Conservation (phyloP, 2,329 filamentous ascomycete genomes). For the Fusarium fracticaudum region DNA sequence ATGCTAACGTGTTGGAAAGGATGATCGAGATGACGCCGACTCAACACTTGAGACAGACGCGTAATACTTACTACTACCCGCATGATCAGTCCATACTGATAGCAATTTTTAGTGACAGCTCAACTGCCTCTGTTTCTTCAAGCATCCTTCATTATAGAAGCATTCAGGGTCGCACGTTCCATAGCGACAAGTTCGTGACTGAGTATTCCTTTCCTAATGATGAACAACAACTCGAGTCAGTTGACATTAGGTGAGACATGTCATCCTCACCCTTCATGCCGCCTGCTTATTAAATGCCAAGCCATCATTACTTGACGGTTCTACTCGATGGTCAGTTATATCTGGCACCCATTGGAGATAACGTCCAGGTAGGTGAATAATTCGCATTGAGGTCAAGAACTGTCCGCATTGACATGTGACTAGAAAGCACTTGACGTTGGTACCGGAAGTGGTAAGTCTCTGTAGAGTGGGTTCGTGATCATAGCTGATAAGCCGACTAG, state of each 20-base stretch:
- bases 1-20: not conserved
- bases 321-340: slow-evolving; percentile 8
- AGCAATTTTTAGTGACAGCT: not conserved
- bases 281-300: too few species aligned
- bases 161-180: slow-evolving; percentile 20
- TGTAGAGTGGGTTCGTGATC: fast-evolving
- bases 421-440: slow-evolving; percentile 16
- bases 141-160: slow-evolving; percentile 23
- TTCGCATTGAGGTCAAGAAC: too few species aligned
- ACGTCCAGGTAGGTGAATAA: not conserved
- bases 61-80: not conserved
- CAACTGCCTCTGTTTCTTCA: slow-evolving; percentile 15
- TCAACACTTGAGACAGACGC: not conserved
- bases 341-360: not conserved
- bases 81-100: not conserved
- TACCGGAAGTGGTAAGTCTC: slow-evolving; percentile 7
- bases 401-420: not conserved
- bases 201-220: slow-evolving; percentile 21
- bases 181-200: slow-evolving; percentile 21
- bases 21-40: not conserved
- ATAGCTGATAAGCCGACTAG: not conserved
- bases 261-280: too few species aligned
- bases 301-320: slow-evolving; percentile 21
- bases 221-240: slow-evolving; percentile 21
- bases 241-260: slow-evolving; percentile 1